phyloP scores from a whole-genome alignment of 345 rosid genomes.

The Populus davidiana region DNA sequence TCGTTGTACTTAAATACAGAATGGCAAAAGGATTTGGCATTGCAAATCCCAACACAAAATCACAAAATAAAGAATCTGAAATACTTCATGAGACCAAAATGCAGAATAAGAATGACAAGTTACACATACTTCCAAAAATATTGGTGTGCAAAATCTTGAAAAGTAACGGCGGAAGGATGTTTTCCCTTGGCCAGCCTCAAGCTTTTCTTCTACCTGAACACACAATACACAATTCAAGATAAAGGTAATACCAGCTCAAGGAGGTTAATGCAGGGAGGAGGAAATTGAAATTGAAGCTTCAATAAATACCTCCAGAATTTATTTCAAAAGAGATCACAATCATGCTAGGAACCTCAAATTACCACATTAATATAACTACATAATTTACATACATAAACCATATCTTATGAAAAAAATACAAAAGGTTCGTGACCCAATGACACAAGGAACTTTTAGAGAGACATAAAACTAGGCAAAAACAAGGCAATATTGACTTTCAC shows the following conservation, averaged over 20 bases:
- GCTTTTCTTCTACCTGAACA: slow-evolving; percentile 97
- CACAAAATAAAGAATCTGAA: neutral
- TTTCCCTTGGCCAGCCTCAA: slow-evolving; percentile 87
- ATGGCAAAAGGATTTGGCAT: neutral
- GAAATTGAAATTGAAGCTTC: neutral
- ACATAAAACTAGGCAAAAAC: neutral
- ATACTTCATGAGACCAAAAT: neutral
- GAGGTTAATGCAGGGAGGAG: neutral
- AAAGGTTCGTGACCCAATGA: neutral
- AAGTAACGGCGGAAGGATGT: slow-evolving; percentile 72
- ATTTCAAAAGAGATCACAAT: neutral
- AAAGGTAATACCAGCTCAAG: neutral
- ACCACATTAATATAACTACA: neutral
- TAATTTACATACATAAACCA: neutral
- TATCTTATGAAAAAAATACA: neutral
- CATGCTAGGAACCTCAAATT: neutral
- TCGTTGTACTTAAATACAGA: neutral
- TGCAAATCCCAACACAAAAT: neutral
- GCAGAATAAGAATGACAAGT: neutral
- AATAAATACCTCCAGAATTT: neutral
- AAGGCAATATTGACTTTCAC: neutral
- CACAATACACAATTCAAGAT: neutral
- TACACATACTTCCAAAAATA: slow-evolving; percentile 79
- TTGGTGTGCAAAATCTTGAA: slow-evolving; percentile 97
- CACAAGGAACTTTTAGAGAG: neutral